Conservation (phyloP, 192 early-diverging fungal species). For the Podila horticola region DNA sequence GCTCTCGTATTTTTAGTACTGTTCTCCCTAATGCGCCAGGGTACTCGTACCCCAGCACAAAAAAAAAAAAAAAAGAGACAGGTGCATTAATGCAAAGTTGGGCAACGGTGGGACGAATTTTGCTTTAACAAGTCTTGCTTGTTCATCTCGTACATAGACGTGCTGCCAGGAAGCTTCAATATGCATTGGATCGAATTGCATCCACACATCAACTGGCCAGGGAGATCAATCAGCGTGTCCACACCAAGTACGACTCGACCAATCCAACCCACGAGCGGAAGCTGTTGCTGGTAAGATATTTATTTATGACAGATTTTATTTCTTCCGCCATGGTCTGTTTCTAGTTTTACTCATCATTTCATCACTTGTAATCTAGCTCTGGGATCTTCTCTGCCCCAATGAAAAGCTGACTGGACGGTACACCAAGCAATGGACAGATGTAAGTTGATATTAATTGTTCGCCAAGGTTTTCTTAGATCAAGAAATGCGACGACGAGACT, state of each 20-base stretch:
- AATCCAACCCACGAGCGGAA: conserved; percentile 69
- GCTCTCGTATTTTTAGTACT: not conserved
- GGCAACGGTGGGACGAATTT: no score
- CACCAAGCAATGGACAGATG: conserved; percentile 71
- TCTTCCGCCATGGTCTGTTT: not conserved
- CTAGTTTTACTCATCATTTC: not conserved
- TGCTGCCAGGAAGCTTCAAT: conserved; percentile 62
- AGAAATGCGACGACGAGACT: not conserved
- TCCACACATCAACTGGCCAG: conserved; percentile 61
- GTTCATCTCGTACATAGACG: conserved; percentile 38
- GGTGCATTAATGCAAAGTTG: not conserved
- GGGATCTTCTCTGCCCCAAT: conserved; percentile 68
- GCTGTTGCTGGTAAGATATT: conserved; percentile 59
- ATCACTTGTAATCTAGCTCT: conserved; percentile 58
- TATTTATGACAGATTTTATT: not conserved
- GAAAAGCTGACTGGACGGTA: conserved; percentile 56
- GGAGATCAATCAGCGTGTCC: conserved; percentile 68
- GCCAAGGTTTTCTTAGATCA: not conserved
- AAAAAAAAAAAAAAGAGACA: no score
- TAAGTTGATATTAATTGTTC: not conserved
- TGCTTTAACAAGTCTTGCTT: not conserved
- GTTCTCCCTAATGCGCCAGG: not conserved
- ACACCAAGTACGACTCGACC: conserved; percentile 68
- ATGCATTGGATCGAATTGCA: conserved; percentile 59
- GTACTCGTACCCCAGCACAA: no score